Conservation (phyloP, 2,329 filamentous ascomycete genomes). For the Beauveria medogensis region DNA sequence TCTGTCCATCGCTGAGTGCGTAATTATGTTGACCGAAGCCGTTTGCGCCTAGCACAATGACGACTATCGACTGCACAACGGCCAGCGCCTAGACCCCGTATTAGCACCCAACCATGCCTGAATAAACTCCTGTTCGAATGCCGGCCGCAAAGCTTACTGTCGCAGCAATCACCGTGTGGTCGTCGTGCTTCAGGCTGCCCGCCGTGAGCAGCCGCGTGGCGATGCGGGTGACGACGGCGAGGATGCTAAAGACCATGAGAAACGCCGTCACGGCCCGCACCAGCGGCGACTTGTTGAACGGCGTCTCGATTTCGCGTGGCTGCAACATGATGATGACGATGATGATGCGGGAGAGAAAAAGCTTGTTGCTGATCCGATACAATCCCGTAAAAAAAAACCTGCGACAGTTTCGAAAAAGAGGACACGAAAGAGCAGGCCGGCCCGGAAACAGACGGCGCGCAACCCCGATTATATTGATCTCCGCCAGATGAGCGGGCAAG, state of each 20-base stretch:
- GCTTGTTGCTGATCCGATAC: too few species aligned
- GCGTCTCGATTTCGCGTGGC: slow-evolving; percentile 16
- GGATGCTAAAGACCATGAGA: slow-evolving; percentile 17
- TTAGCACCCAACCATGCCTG: neutral
- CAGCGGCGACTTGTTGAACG: slow-evolving; percentile 18
- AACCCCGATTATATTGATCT: neutral
- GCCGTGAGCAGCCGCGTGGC: slow-evolving; percentile 13
- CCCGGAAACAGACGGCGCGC: neutral
- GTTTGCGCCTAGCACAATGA: slow-evolving; percentile 14
- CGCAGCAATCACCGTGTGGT: slow-evolving; percentile 13
- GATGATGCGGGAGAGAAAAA: too few species aligned
- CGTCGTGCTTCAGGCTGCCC: slow-evolving; percentile 14
- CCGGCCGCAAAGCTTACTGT: slow-evolving; percentile 10
- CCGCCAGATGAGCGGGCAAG: neutral
- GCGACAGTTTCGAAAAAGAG: too few species aligned
- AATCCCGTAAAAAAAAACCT: too few species aligned
- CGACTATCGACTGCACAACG: slow-evolving; percentile 15
- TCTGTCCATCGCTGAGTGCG: slow-evolving; percentile 1
- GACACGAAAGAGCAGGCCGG: too few species aligned
- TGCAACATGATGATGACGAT: slow-evolving; percentile 1
- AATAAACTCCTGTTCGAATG: too few species aligned
- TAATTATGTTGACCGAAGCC: slow-evolving; percentile 15
- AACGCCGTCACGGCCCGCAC: slow-evolving; percentile 17
- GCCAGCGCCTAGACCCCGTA: slow-evolving; percentile 10
- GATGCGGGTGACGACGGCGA: slow-evolving; percentile 15